Evolutionary conservation across 306 rosid species (phyloP).

Genomic region (Hippophae gyantsensis): DNA sequence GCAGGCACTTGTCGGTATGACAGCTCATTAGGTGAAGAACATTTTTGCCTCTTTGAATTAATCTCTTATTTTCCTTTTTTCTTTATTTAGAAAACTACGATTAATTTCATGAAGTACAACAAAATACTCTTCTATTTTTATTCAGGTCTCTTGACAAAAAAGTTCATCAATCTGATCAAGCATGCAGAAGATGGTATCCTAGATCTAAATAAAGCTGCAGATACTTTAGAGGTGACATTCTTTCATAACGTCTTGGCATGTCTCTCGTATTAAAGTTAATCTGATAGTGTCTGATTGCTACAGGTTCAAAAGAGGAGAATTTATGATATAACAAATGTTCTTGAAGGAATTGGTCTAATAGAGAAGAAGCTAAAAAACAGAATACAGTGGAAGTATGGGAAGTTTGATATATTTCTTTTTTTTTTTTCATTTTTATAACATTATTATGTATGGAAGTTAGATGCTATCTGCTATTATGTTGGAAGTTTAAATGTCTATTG

Average conservation of each 20-base stretch:
- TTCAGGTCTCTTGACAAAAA: constrained; percentile 83
- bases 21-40: constrained; percentile 75
- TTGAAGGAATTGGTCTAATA: constrained; percentile 98
- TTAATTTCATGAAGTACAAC: constrained; percentile 6
- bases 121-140: constrained; percentile 13
- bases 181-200: constrained; percentile 78
- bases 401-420: constrained; percentile 8
- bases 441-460: background rate
- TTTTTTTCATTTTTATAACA: background rate
- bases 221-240: constrained; percentile 71
- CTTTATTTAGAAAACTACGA: background rate
- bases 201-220: constrained; percentile 87
- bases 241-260: constrained; percentile 16
- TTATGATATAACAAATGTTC: constrained; percentile 97
- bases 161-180: constrained; percentile 84
- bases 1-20: constrained; percentile 98
- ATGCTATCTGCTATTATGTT: constrained; percentile 12
- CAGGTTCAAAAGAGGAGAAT: constrained; percentile 97
- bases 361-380: constrained; percentile 95
- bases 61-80: constrained; percentile 3
- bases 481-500: constrained; percentile 16
- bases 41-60: background rate
- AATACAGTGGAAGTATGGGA: constrained; percentile 93
- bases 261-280: constrained; percentile 18
- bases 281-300: constrained; percentile 22